Evolutionary conservation across 208 protist species (phyloP).

Genomic region (Vickermania spadyakhi): DNA sequence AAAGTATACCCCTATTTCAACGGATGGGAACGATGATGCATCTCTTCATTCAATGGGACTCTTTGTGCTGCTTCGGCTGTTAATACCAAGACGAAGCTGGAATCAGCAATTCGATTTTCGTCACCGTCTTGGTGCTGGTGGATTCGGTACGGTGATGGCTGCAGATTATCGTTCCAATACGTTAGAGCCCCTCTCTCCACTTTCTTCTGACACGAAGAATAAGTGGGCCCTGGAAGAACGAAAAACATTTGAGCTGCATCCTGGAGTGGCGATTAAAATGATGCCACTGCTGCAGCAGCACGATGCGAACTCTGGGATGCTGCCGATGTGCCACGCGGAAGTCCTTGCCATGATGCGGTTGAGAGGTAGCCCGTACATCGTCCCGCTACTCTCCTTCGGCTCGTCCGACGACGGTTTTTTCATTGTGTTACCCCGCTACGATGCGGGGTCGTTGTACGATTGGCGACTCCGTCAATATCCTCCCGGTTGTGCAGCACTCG

Average conservation of each 20-base stretch:
- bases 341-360: constrained; percentile 53
- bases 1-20: background rate
- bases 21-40: background rate
- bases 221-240: background rate
- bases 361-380: constrained; percentile 47
- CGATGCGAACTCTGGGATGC: constrained; percentile 26
- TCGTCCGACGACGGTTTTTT: constrained; percentile 59
- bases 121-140: constrained; percentile 52
- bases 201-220: background rate
- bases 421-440: constrained; percentile 59
- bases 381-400: constrained; percentile 50
- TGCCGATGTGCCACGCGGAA: constrained; percentile 64
- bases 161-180: constrained; percentile 6
- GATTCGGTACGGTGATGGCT: constrained; percentile 53
- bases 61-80: constrained; percentile 45
- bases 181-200: background rate
- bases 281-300: constrained; percentile 37
- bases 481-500: constrained; percentile 37
- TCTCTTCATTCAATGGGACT: constrained; percentile 24
- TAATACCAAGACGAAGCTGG: constrained; percentile 21
- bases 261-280: constrained; percentile 55
- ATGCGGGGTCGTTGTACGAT: constrained; percentile 38
- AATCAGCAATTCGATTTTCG: constrained; percentile 18
- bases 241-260: constrained; percentile 5
- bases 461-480: constrained; percentile 55